phyloP scores from a whole-genome alignment of 164 flowering plant genomes.

The Stephania yunnanensis region DNA sequence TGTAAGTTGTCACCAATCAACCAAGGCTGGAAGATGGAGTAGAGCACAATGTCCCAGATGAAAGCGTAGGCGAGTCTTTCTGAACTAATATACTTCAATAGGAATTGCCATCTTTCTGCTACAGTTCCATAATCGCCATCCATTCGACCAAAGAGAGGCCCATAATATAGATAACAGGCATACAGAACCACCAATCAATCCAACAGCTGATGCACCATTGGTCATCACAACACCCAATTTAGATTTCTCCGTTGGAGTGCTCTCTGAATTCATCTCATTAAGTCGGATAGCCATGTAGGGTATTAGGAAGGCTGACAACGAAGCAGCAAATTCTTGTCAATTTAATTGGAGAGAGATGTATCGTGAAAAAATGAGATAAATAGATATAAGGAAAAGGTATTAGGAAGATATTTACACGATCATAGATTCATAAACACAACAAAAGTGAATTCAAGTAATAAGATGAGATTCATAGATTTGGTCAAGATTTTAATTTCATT shows the following conservation, averaged over 20 bases:
- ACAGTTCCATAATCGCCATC: slow-evolving; percentile 63
- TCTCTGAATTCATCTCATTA: slow-evolving; percentile 36
- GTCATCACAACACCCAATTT: slow-evolving; percentile 58
- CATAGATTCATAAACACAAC: no score
- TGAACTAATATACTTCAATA: slow-evolving; percentile 59
- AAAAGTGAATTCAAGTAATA: no score
- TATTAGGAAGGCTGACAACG: slow-evolving; percentile 65
- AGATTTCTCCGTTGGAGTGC: slow-evolving; percentile 37
- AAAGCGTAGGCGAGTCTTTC: slow-evolving; percentile 95
- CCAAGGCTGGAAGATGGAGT: slow-evolving; percentile 90
- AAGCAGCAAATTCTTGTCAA: background rate
- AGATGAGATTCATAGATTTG: no score
- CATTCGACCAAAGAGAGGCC: slow-evolving; percentile 69
- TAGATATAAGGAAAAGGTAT: no score
- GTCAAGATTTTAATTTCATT: no score
- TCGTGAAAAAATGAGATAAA: no score
- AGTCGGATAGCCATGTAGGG: slow-evolving; percentile 97
- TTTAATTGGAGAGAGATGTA: background rate
- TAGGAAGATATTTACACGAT: no score
- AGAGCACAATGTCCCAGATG: slow-evolving; percentile 86
- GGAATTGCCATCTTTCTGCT: slow-evolving; percentile 61
- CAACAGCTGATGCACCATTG: slow-evolving; percentile 65
- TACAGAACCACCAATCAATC: slow-evolving; percentile 53
- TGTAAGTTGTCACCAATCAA: slow-evolving; percentile 76
- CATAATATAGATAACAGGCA: slow-evolving; percentile 61